Conservation (phyloP, 345 rosid genomes). For the Fremontodendron californicum region DNA sequence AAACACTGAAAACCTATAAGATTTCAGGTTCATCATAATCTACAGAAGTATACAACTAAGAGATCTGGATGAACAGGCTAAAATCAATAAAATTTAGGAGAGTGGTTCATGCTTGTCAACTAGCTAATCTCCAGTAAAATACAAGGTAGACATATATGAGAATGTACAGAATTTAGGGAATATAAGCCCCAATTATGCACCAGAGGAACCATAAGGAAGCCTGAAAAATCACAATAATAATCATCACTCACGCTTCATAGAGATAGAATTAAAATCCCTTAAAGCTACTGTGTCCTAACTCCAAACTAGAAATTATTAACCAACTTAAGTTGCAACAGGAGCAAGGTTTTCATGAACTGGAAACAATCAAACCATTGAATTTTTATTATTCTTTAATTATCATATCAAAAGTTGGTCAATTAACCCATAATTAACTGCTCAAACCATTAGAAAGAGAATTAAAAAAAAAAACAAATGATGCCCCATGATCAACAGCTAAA, state of each 20-base stretch:
- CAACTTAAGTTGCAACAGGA: neutral
- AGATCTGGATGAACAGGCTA: neutral
- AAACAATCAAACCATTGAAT: neutral
- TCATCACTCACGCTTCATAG: neutral
- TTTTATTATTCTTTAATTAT: neutral
- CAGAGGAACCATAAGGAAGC: neutral
- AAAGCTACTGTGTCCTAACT: neutral
- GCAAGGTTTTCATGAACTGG: neutral
- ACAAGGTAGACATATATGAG: neutral
- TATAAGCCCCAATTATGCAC: neutral
- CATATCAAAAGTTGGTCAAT: conserved; percentile 6
- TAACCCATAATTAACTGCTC: conserved; percentile 13
- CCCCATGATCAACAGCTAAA: neutral
- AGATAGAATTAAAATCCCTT: neutral
- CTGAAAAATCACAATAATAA: neutral
- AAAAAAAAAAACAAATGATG: neutral
- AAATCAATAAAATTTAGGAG: neutral
- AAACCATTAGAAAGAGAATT: neutral
- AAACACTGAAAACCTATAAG: neutral
- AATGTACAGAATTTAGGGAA: neutral
- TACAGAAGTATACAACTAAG: neutral
- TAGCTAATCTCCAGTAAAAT: neutral
- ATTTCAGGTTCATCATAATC: neutral
- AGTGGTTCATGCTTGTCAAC: neutral
- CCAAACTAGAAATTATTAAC: neutral